Evolutionary conservation across 371 early-diverging fungal genomes (phyloP).

Genomic region (Lichtheimia ornata): DNA sequence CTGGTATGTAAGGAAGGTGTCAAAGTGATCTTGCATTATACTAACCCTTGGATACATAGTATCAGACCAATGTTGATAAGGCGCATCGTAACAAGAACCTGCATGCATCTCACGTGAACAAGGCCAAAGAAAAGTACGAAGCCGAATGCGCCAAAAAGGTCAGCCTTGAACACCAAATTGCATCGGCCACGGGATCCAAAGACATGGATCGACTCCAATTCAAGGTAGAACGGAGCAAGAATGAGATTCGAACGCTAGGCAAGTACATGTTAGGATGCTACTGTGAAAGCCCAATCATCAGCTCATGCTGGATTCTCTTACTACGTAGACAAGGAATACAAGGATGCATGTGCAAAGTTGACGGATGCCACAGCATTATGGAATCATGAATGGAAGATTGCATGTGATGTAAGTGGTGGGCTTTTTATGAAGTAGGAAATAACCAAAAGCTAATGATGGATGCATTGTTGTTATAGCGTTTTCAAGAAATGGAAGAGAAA

Average conservation of each 20-base stretch:
- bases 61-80: constrained; percentile 55
- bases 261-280: background rate
- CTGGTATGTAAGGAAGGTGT: constrained; percentile 28
- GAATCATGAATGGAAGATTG: constrained; percentile 67
- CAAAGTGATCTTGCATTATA: background rate
- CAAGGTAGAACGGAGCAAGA: constrained; percentile 36
- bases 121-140: constrained; percentile 61
- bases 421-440: background rate
- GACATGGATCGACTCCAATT: constrained; percentile 39
- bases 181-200: constrained; percentile 18
- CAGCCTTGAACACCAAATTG: constrained; percentile 38
- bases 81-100: constrained; percentile 58
- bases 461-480: constrained; percentile 39
- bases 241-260: constrained; percentile 41
- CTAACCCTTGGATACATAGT: constrained; percentile 8
- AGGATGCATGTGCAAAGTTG: constrained; percentile 61
- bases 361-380: constrained; percentile 71
- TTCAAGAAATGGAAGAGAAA: constrained; percentile 89
- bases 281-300: no score
- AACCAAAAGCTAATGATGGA: background rate
- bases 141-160: constrained; percentile 55
- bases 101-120: constrained; percentile 40
- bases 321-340: constrained; percentile 68
- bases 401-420: constrained; percentile 64
- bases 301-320: background rate